Conservation (phyloP, 495 filamentous ascomycete species). For the Penicillium argentinense region DNA sequence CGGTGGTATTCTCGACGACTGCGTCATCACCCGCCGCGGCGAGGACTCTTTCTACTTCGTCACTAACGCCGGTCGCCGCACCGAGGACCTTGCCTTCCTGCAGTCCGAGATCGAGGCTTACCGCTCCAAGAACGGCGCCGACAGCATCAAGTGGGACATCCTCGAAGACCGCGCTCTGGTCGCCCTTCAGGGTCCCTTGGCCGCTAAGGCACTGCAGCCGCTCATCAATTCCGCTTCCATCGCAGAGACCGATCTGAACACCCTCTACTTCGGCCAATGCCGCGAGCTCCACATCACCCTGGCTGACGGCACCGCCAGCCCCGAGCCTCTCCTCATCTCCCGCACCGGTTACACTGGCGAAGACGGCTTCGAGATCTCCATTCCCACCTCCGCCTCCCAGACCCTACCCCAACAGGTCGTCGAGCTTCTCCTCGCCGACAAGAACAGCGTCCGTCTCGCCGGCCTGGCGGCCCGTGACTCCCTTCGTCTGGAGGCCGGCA, state of each 20-base stretch:
- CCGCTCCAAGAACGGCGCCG: constrained; percentile 43
- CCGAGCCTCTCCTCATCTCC: constrained; percentile 69
- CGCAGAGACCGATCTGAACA: constrained; percentile 55
- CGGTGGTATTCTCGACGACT: constrained; percentile 93
- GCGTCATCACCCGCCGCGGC: constrained; percentile 74
- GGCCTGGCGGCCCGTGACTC: constrained; percentile 91
- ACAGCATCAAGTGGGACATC: constrained; percentile 68
- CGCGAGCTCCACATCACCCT: constrained; percentile 55
- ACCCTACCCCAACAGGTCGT: constrained; percentile 46
- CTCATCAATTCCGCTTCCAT: constrained; percentile 45
- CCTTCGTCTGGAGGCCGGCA: constrained; percentile 89
- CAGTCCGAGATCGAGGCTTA: constrained; percentile 57
- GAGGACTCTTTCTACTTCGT: constrained; percentile 82
- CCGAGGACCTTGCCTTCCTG: constrained; percentile 82
- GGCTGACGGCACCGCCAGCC: constrained; percentile 38
- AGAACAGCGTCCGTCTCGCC: constrained; percentile 69
- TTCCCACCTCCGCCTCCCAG: constrained; percentile 52
- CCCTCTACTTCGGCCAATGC: constrained; percentile 78
- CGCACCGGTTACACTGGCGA: constrained; percentile 95
- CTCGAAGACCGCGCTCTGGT: constrained; percentile 66
- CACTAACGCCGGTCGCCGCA: constrained; percentile 89
- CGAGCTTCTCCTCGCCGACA: constrained; percentile 62
- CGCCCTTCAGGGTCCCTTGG: constrained; percentile 84
- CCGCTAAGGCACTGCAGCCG: constrained; percentile 62
- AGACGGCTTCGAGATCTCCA: constrained; percentile 96